phyloP scores from a whole-genome alignment of 2,329 filamentous ascomycete genomes.

The Colletotrichum incanum region DNA sequence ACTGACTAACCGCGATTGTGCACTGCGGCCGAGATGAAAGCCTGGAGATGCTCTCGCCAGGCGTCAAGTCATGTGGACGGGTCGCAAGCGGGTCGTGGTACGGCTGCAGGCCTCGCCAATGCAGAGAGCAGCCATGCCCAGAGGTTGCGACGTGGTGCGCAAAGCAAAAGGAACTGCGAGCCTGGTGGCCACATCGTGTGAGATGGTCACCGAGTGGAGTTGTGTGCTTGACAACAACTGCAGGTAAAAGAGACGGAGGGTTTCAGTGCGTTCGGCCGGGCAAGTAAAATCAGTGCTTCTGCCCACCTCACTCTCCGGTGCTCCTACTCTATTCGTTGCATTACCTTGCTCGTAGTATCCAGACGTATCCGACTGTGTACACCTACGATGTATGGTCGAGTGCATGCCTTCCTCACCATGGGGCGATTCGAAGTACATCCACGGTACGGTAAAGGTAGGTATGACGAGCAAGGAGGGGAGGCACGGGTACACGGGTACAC shows the following conservation, averaged over 20 bases:
- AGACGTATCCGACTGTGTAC: not conserved
- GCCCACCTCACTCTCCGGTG: not conserved
- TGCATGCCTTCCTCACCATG: not conserved
- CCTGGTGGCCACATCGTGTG: not conserved
- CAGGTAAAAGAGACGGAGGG: not conserved
- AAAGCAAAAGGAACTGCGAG: not conserved
- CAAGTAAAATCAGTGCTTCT: not conserved
- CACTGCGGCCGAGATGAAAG: constrained; percentile 5
- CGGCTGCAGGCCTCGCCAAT: constrained; percentile 1
- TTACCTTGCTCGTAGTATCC: not conserved
- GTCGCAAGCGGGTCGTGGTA: not conserved
- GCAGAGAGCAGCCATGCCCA: not conserved
- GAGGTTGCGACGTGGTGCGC: not conserved
- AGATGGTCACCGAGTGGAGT: constrained; percentile 2
- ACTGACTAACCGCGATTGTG: constrained; percentile 22
- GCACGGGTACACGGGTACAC: not conserved
- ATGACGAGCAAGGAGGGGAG: not conserved
- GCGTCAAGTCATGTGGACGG: not conserved
- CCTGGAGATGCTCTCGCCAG: not conserved
- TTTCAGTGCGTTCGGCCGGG: not conserved
- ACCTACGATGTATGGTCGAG: not conserved
- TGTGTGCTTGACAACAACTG: constrained; percentile 2
- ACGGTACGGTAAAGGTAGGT: not conserved
- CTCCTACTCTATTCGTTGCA: too few relatives aligned
- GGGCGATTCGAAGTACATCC: too few relatives aligned